Evolutionary conservation across 345 rosid genomes (phyloP).

Genomic region (Citrus sp.): DNA sequence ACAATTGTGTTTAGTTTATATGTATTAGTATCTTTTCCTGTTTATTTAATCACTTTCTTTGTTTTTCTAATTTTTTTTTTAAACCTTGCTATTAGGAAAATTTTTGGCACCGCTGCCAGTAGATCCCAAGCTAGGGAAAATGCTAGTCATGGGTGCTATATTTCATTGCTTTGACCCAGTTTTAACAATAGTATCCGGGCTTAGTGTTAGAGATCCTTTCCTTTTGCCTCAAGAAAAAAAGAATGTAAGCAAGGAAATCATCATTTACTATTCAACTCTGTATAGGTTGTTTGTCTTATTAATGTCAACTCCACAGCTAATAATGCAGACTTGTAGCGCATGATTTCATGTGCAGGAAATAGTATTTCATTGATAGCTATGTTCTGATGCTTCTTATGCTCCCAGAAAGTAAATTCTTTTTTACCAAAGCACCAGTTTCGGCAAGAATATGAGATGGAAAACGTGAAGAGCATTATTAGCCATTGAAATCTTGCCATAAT

Average conservation of each 20-base stretch:
- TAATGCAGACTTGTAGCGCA: background rate
- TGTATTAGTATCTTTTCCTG: background rate
- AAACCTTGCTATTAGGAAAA: conserved; percentile 47
- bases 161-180: conserved; percentile 93
- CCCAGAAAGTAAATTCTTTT: too few species aligned
- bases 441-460: background rate
- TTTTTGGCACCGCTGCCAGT: conserved; percentile 87
- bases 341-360: background rate
- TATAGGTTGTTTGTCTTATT: background rate
- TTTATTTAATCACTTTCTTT: background rate
- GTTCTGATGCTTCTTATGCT: background rate
- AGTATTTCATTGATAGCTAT: background rate
- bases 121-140: conserved; percentile 99
- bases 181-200: conserved; percentile 89
- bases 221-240: conserved; percentile 97
- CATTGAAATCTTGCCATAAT: background rate
- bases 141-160: conserved; percentile 96
- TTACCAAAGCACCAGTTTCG: too few species aligned
- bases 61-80: background rate
- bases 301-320: background rate
- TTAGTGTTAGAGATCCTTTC: conserved; percentile 96
- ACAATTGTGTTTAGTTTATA: background rate
- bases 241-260: conserved; percentile 53
- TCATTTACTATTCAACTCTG: background rate
- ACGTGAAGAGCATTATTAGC: background rate